These are phyloP conservation scores for Beverwykella pulmonaria DNA, from an alignment of 495 filamentous ascomycete species.

Conservation along the genomic window DNA sequence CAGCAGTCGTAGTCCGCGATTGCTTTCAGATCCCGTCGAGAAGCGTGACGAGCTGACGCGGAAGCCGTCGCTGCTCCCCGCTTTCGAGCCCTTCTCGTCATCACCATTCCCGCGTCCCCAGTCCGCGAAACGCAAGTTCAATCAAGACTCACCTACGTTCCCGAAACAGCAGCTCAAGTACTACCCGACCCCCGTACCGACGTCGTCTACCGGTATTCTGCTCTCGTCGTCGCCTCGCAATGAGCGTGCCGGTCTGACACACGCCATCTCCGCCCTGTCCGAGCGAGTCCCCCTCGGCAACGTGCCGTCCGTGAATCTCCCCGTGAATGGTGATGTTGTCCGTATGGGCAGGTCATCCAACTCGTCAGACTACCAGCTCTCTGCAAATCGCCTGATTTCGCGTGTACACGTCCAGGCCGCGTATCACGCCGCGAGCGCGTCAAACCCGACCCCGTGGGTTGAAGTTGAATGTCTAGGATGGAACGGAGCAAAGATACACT, in stretches of 20 bases:
- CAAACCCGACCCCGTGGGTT: slow-evolving; percentile 61
- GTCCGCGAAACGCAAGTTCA: slow-evolving; percentile 47
- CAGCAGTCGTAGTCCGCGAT: slow-evolving; percentile 7
- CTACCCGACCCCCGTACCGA: slow-evolving; percentile 90
- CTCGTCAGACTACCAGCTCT: slow-evolving; percentile 88
- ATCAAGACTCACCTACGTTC: slow-evolving; percentile 53
- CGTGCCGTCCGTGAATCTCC: slow-evolving; percentile 77
- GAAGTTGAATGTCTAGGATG: slow-evolving; percentile 90
- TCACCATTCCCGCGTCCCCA: slow-evolving; percentile 70
- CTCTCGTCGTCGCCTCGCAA: slow-evolving; percentile 77
- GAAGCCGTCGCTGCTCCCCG: slow-evolving; percentile 73
- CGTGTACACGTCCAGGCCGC: slow-evolving; percentile 87
- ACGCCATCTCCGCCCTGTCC: slow-evolving; percentile 68
- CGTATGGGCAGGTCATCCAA: slow-evolving; percentile 91
- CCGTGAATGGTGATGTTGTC: slow-evolving; percentile 77
- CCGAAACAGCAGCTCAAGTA: slow-evolving; percentile 70
- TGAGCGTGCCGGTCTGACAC: slow-evolving; percentile 58
- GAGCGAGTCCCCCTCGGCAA: slow-evolving; percentile 84
- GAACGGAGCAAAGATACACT: slow-evolving; percentile 94
- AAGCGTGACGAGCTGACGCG: slow-evolving; percentile 22
- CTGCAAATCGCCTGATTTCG: slow-evolving; percentile 87
- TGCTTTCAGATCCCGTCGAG: slow-evolving; percentile 10
- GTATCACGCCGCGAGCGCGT: slow-evolving; percentile 67
- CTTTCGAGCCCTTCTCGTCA: slow-evolving; percentile 90
- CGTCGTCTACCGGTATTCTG: slow-evolving; percentile 88